phyloP scores from a whole-genome alignment of 2,329 filamentous ascomycete genomes.

The Epichloe festucae region DNA sequence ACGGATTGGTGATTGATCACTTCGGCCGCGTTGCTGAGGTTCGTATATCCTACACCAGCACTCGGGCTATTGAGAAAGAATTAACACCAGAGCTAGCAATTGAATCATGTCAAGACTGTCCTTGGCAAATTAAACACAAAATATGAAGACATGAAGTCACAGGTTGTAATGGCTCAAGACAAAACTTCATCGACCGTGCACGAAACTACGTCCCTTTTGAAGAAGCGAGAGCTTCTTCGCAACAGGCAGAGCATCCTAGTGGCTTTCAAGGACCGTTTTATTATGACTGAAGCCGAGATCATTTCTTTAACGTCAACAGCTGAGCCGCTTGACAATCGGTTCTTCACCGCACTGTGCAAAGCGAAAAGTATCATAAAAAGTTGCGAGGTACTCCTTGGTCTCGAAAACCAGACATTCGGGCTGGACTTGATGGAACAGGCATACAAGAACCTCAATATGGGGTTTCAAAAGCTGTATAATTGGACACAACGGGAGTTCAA shows the following conservation, averaged over 20 bases:
- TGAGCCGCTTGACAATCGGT: slow-evolving; percentile 72
- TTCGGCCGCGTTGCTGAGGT: slow-evolving; percentile 86
- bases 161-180: slow-evolving; percentile 61
- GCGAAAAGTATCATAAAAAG: slow-evolving; percentile 82
- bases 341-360: slow-evolving; percentile 65
- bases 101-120: slow-evolving; percentile 68
- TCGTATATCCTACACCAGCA: slow-evolving; percentile 15
- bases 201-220: slow-evolving; percentile 62
- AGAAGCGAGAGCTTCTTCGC: slow-evolving; percentile 61
- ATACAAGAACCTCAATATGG: slow-evolving; percentile 72
- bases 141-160: slow-evolving; percentile 67
- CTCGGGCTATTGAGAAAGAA: neutral
- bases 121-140: slow-evolving; percentile 67
- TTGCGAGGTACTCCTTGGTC: slow-evolving; percentile 77
- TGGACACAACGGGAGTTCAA: slow-evolving; percentile 95
- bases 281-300: slow-evolving; percentile 70
- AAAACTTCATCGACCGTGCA: slow-evolving; percentile 63
- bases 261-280: slow-evolving; percentile 70
- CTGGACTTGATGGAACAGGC: slow-evolving; percentile 86
- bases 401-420: slow-evolving; percentile 78
- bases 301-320: slow-evolving; percentile 62
- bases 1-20: slow-evolving; percentile 76
- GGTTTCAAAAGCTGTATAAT: slow-evolving; percentile 89
- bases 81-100: slow-evolving; percentile 48
- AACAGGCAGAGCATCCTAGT: slow-evolving; percentile 66